These are phyloP conservation scores for Alternaria gaisen DNA, from an alignment of 2,329 filamentous ascomycete genomes.

Conservation along the genomic window DNA sequence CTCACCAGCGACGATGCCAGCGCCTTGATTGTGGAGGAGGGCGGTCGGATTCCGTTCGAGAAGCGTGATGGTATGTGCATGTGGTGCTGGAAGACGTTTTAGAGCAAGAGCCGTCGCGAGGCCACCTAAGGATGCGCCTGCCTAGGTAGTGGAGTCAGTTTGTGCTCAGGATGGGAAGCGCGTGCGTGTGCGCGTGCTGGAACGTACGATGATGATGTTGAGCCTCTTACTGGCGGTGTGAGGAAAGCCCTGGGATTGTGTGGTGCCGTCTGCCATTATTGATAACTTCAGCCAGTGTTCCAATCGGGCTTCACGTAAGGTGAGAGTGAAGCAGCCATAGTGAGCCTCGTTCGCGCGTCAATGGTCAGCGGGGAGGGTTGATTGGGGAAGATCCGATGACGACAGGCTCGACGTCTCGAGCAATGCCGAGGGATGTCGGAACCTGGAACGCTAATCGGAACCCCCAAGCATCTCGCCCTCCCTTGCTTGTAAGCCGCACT, in stretches of 20 bases:
- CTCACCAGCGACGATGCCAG: constrained; percentile 43
- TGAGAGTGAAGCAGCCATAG: not conserved
- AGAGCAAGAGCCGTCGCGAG: constrained; percentile 41
- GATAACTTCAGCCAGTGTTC: not conserved
- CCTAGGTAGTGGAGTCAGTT: constrained; percentile 19
- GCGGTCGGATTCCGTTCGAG: constrained; percentile 44
- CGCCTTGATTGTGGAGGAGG: constrained; percentile 44
- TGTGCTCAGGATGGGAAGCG: not conserved
- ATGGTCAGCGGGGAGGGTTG: not conserved
- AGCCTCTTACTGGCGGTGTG: constrained; percentile 27
- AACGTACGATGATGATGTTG: constrained; percentile 38
- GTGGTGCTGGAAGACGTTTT: constrained; percentile 33
- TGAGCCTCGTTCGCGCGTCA: constrained; percentile 1
- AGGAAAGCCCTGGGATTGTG: constrained; percentile 21
- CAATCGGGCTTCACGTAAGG: not conserved
- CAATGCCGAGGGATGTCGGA: constrained; percentile 9
- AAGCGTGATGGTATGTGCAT: constrained; percentile 38
- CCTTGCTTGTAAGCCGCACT: constrained; percentile 6
- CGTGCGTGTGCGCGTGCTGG: not conserved
- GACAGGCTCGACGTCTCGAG: constrained; percentile 6
- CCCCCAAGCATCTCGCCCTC: constrained; percentile 5
- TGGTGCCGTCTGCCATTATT: not conserved
- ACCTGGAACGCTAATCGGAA: constrained; percentile 10
- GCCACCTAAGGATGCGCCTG: constrained; percentile 43
- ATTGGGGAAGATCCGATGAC: constrained; percentile 11